These are phyloP conservation scores for Baorangia bicolor DNA, from an alignment of 768 basidiomycete genomes.

Conservation along the genomic window DNA sequence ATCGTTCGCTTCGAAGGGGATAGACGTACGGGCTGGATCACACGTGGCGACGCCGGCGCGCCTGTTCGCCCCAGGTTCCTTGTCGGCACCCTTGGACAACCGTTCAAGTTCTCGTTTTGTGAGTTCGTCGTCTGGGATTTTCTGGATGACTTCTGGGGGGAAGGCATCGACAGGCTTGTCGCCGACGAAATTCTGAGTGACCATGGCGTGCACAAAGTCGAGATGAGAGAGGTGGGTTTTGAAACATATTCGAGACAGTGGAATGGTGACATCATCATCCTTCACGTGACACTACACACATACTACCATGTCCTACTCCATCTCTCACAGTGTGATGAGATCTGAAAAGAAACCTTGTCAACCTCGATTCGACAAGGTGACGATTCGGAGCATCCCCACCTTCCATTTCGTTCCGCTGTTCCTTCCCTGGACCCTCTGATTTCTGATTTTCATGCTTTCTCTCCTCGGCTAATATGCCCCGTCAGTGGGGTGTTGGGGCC, in stretches of 20 bases:
- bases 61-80: slow-evolving; percentile 27
- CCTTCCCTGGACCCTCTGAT: background rate
- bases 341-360: background rate
- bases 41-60: slow-evolving; percentile 29
- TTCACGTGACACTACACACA: background rate
- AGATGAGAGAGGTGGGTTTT: background rate
- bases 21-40: slow-evolving; percentile 14
- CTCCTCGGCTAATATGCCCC: background rate
- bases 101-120: slow-evolving; percentile 19
- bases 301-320: background rate
- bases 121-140: slow-evolving; percentile 25
- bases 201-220: slow-evolving; percentile 6
- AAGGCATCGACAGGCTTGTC: slow-evolving; percentile 26
- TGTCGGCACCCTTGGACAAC: slow-evolving; percentile 4
- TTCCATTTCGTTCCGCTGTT: background rate
- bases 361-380: background rate
- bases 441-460: background rate
- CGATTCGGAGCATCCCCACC: background rate
- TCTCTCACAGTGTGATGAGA: background rate
- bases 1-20: too few relatives aligned
- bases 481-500: background rate
- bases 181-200: slow-evolving; percentile 28
- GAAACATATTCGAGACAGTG: background rate
- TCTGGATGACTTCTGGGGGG: slow-evolving; percentile 16
- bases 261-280: slow-evolving; percentile 12